Percentiles rank a stretch among this genome's conserved stretches.
These are phyloP conservation scores for Plasmodium cynomolgi DNA, from an alignment of 169 alveolate species.

Conservation along the genomic window DNA sequence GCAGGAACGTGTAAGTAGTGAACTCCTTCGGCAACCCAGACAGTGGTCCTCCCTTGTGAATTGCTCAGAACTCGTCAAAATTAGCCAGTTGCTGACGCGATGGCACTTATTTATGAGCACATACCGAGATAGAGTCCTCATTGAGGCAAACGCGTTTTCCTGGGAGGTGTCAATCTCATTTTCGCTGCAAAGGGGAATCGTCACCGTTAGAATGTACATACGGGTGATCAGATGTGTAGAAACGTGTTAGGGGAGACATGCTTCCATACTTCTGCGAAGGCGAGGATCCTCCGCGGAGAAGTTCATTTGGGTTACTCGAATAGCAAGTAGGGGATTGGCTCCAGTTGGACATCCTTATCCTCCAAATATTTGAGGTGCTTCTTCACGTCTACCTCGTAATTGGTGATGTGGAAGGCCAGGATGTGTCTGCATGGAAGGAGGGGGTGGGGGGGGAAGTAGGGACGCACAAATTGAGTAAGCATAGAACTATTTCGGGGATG, in stretches of 20 bases:
- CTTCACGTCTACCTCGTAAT: conserved; percentile 43
- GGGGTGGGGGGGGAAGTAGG: background rate
- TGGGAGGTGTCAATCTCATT: conserved; percentile 67
- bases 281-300: background rate
- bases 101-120: background rate
- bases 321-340: conserved; percentile 43
- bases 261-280: background rate
- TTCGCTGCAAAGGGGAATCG: conserved; percentile 21
- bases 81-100: background rate
- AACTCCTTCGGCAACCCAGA: background rate
- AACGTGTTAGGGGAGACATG: background rate
- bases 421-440: conserved; percentile 12
- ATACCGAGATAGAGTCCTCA: conserved; percentile 70
- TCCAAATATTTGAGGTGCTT: conserved; percentile 30
- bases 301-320: conserved; percentile 24
- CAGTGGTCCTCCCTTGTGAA: background rate
- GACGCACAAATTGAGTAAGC: background rate
- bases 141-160: conserved; percentile 71
- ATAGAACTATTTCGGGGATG: background rate
- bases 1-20: background rate
- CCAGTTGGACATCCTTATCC: background rate
- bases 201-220: background rate
- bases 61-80: background rate
- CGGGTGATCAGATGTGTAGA: background rate
- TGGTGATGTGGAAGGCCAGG: conserved; percentile 51